Base-by-base conservation (phyloP, 148 eudicot species). In the Rhododendron williamsianum region DNA sequence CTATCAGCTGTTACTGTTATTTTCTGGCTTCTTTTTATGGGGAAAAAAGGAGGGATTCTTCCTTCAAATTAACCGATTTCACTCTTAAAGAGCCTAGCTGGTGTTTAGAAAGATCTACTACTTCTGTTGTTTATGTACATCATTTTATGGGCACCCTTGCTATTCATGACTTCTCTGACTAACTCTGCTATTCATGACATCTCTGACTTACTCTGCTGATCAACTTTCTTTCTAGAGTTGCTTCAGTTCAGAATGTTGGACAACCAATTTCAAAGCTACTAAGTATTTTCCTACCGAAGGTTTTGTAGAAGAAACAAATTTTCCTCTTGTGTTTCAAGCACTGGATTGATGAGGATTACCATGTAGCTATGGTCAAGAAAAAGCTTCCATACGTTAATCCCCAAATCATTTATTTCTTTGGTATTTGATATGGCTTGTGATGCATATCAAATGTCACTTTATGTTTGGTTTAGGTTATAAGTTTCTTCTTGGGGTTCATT, bases 401-500 rank as follows among this genome's bases (percentile, higher is more conserved):
- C 21, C 6, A 23, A 76, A 21, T 38, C 49, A 9, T 43, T 30
- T 13, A 9, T 77, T 45, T 76, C 21, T 45, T 73, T 33, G 30
- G 54, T 43, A 23, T 45, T 77, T 7, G 43, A 41, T 38, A 76
- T 41, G 25, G 25, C 45, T 76, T 15, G 10, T 12, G 4, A 6
- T 79, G 60, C 38, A 27, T 78, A 78, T 48, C 19, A 49, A 78
- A 30, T 79, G 48, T 49, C 19, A 79, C 58, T 79, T 27, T 46
- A 48, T 79, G 60, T 25, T 78, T 25, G 56, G 92, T 77, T 77
- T 23, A 43, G 15, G 27, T 45, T 23, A n/a, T 46, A 45, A 78
- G 12, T 78, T 87, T 35, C 76, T 52, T 84, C 80, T n/a, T 27
- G 90, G 49, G 38, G 45, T 45, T 15, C 18, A 5, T 88, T 84